A percentile compares a stretch with the other conserved stretches of the same genome.
Evolutionary conservation across 1,139 yeast genomes (phyloP).

Genomic region (Blastobotrys arbuscula): DNA sequence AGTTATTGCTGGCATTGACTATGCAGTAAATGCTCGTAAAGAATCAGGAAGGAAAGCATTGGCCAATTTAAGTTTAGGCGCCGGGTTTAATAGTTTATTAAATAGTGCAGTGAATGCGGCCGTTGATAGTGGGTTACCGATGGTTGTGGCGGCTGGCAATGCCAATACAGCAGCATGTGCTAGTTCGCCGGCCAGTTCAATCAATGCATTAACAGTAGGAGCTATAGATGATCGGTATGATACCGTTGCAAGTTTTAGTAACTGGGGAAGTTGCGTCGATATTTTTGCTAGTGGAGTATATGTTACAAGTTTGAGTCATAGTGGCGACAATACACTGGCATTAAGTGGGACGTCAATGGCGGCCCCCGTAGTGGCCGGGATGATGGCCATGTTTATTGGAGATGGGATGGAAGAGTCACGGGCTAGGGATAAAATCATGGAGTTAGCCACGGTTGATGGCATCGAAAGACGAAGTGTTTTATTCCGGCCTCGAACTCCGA

Average conservation of each 20-base stretch:
- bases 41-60: constrained; percentile 50
- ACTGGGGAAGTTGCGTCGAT: constrained; percentile 88
- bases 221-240: constrained; percentile 77
- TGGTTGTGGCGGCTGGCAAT: constrained; percentile 91
- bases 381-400: constrained; percentile 59
- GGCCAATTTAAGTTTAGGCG: constrained; percentile 76
- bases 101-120: constrained; percentile 77
- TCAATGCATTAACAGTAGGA: constrained; percentile 74
- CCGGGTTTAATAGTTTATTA: constrained; percentile 57
- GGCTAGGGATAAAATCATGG: constrained; percentile 23
- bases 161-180: constrained; percentile 71
- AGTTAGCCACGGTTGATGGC: constrained; percentile 24
- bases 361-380: constrained; percentile 73
- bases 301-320: constrained; percentile 37
- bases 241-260: constrained; percentile 67
- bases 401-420: constrained; percentile 44
- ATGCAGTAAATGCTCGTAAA: constrained; percentile 56
- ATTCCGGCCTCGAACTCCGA: constrained; percentile 44
- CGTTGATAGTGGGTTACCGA: constrained; percentile 59
- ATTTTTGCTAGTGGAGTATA: constrained; percentile 78
- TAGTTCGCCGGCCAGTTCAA: constrained; percentile 75
- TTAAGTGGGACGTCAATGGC: constrained; percentile 93
- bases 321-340: constrained; percentile 28
- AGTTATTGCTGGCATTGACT: constrained; percentile 73
- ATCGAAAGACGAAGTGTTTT: constrained; percentile 32